Conservation (phyloP, 768 basidiomycete genomes). For the Phanerodontia chrysosporium region DNA sequence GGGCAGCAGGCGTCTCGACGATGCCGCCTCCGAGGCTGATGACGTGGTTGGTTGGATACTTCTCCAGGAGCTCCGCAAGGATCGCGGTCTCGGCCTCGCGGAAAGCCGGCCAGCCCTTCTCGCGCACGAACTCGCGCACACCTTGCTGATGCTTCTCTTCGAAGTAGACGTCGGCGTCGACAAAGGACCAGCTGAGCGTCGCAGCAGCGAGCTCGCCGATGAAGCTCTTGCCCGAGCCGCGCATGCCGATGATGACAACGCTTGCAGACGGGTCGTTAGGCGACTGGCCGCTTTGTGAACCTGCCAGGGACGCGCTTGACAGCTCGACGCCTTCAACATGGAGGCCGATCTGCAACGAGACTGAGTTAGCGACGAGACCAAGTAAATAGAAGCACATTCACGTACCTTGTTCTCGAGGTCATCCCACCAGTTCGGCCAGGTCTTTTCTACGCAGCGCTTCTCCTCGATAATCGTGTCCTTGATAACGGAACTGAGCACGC, state of each 20-base stretch:
- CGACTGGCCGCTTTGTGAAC: constrained; percentile 38
- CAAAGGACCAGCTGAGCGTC: constrained; percentile 64
- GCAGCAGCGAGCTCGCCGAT: constrained; percentile 76
- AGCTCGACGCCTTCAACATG: constrained; percentile 84
- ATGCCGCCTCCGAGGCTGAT: constrained; percentile 94
- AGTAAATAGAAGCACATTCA: neutral
- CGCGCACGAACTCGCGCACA: constrained; percentile 74
- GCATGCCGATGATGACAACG: constrained; percentile 89
- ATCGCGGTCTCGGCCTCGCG: constrained; percentile 71
- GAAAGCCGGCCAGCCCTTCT: constrained; percentile 88
- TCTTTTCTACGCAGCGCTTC: constrained; percentile 98
- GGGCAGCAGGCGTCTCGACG: constrained; percentile 77
- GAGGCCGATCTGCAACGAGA: constrained; percentile 72
- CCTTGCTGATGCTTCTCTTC: constrained; percentile 54
- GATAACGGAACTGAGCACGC: constrained; percentile 75
- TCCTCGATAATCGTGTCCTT: constrained; percentile 84
- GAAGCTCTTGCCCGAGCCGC: constrained; percentile 92
- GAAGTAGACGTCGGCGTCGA: constrained; percentile 87
- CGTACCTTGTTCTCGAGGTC: constrained; percentile 90
- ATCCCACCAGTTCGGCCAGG: constrained; percentile 99
- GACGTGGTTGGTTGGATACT: constrained; percentile 57
- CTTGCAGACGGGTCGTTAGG: constrained; percentile 40
- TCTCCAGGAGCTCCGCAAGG: constrained; percentile 61
- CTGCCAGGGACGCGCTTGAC: constrained; percentile 33
- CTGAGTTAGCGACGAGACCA: constrained; percentile 1